Conservation (phyloP, 345 rosid species). For the Hevea brasiliensis region DNA sequence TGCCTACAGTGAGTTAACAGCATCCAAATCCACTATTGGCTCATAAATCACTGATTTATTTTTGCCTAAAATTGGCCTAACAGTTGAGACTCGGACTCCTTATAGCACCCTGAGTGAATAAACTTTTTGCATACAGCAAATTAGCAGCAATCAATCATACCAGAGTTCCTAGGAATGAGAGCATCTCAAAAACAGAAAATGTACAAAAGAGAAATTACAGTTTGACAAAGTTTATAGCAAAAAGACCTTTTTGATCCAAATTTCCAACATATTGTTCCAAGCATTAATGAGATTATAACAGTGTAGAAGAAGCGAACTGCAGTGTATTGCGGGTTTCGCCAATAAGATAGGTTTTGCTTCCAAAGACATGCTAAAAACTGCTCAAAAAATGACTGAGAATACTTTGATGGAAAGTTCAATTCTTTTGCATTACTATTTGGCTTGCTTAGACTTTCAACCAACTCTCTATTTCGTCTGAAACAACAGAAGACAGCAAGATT, state of each 20-base stretch:
- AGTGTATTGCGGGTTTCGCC: conserved; percentile 96
- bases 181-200: neutral
- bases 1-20: neutral
- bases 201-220: neutral
- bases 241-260: conserved; percentile 81
- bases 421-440: conserved; percentile 64
- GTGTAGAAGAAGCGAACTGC: conserved; percentile 98
- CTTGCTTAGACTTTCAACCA: conserved; percentile 74
- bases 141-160: neutral
- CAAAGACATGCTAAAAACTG: conserved; percentile 91
- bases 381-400: conserved; percentile 65
- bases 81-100: neutral
- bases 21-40: neutral
- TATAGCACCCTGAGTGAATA: neutral
- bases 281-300: conserved; percentile 83
- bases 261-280: conserved; percentile 96
- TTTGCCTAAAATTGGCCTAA: neutral
- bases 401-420: conserved; percentile 76
- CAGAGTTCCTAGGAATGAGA: conserved; percentile 5
- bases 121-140: neutral
- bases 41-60: neutral
- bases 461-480: conserved; percentile 65
- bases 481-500: conserved; percentile 13
- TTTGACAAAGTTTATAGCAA: neutral
- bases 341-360: conserved; percentile 94